phyloP scores from a whole-genome alignment of 441 rosid species.

The Adansonia rubrostipa region DNA sequence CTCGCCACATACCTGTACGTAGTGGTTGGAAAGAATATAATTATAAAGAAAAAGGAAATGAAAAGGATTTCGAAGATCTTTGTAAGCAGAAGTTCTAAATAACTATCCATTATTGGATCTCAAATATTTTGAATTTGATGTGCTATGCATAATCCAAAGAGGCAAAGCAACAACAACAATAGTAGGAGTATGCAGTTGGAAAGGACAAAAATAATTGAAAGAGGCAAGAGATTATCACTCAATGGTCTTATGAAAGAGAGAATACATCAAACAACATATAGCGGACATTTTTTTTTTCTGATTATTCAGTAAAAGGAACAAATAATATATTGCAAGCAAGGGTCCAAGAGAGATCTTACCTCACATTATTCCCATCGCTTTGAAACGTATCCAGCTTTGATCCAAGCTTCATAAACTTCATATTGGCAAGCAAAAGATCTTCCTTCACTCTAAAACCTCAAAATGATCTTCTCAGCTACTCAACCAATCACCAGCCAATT shows the following conservation, averaged over 20 bases:
- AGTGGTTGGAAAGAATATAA: background rate
- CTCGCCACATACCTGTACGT: constrained; percentile 60
- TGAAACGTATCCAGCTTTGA: constrained; percentile 80
- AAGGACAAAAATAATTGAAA: constrained; percentile 15
- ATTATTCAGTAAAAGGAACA: constrained; percentile 1
- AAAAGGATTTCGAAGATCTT: background rate
- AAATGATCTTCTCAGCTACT: constrained; percentile 34
- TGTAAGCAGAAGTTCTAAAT: background rate
- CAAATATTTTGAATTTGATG: background rate
- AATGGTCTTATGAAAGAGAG: constrained; percentile 5
- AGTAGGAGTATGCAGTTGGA: background rate
- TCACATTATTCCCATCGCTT: constrained; percentile 56
- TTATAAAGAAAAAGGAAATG: background rate
- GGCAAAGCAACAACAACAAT: constrained; percentile 4
- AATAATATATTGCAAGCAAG: background rate
- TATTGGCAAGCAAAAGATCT: constrained; percentile 42
- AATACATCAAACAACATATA: constrained; percentile 14
- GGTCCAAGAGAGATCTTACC: constrained; percentile 51
- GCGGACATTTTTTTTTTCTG: background rate
- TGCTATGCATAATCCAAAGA: background rate
- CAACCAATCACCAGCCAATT: constrained; percentile 32
- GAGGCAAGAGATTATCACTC: background rate
- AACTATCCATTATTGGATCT: background rate
- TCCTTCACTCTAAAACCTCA: constrained; percentile 28
- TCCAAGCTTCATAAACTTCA: constrained; percentile 98